phyloP scores from a whole-genome alignment of 257 asterid species.

The Plantago ovata region DNA sequence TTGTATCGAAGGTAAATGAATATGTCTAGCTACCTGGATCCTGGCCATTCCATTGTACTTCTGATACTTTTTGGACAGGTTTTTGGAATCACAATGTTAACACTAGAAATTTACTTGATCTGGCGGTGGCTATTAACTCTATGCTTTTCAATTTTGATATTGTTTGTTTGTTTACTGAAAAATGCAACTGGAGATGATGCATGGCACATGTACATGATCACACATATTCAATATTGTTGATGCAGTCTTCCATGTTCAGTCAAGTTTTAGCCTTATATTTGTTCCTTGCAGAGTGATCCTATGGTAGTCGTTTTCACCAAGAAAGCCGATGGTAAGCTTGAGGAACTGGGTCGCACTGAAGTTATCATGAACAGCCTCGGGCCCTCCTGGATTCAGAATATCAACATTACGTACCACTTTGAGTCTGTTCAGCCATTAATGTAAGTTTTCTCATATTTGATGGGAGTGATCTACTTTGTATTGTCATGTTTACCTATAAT shows the following conservation, averaged over 20 bases:
- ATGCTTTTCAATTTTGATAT: too few species aligned
- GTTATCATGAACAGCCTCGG: constrained; percentile 67
- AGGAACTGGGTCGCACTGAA: constrained; percentile 88
- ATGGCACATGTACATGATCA: neutral
- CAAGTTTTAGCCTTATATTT: constrained; percentile 14
- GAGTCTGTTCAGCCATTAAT: constrained; percentile 67
- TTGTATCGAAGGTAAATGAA: constrained; percentile 62
- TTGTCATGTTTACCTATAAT: too few species aligned
- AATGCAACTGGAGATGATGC: too few species aligned
- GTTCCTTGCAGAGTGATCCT: constrained; percentile 78
- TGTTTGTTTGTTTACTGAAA: too few species aligned
- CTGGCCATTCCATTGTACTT: constrained; percentile 3
- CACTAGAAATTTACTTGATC: too few species aligned
- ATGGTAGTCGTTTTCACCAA: constrained; percentile 69
- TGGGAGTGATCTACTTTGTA: too few species aligned
- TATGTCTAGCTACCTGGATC: neutral
- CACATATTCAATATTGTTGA: neutral
- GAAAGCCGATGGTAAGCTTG: constrained; percentile 67
- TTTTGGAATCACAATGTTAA: too few species aligned
- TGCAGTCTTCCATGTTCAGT: too few species aligned
- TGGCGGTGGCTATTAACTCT: too few species aligned
- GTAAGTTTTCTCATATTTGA: constrained; percentile 45
- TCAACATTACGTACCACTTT: constrained; percentile 65
- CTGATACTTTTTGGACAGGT: neutral
- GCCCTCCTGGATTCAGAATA: constrained; percentile 74